Evolutionary conservation across 768 basidiomycete genomes (phyloP), one percentile per base, ranked within the genome.

Genomic region (Suillus weaverae): DNA sequence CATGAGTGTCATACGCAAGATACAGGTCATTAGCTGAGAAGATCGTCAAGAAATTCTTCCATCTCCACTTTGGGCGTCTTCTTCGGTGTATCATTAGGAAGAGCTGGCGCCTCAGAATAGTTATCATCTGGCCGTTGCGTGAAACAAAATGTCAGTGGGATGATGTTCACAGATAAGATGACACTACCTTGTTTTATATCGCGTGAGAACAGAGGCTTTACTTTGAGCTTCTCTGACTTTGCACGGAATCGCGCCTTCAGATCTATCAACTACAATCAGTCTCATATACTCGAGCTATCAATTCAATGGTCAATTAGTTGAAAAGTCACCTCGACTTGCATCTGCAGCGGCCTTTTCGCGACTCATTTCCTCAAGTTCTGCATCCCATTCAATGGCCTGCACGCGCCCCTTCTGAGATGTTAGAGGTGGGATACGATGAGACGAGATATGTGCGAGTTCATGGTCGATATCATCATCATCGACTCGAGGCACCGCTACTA

Each of bases 331-430:
- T 82, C 90, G 81, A 30, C 84, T 84, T 14, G 92, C 92, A 64
- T 93, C 91, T 0, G 91, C 91, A 5, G 84, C 82, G 3, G 84
- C 83, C 70, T 92, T 94, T 66, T 91, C 91, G 33, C 84, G 82
- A 39, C 77, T 84, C 80, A 94, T 77, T 39, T 84, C 80, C 41
- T 92, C 89, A 3, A 94, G 75, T 35, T 84, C 77, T 4, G 81
- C 78, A 67, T 90, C 86, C 92, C 92, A 94, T 62, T 84, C 83
- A 22, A 94, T 85, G 62, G 81, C 75, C 66, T 87, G 81, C 0
- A 86, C 74, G 53, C 85, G 88, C 90, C 90, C n/a, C 71, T 92
- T 93, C 71, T 79, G 84, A 5, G 80, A 76, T 20, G 73, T 73
- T 0, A 62, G 54, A 8, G 69, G 30, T 2, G 65, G 64, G 18